Conservation (phyloP, 805 yeast species). For the Candida germanica region DNA sequence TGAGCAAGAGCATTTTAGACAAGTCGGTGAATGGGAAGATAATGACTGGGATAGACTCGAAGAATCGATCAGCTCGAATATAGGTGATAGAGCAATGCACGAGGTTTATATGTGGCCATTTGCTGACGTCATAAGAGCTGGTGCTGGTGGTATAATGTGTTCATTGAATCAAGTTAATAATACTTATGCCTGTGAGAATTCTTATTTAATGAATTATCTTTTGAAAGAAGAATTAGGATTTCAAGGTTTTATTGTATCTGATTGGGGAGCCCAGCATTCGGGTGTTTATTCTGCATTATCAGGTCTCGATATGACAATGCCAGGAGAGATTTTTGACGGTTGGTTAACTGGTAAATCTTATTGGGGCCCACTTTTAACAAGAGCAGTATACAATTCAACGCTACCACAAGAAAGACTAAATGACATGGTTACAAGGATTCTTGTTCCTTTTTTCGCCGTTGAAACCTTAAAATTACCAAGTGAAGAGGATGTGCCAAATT, state of each 20-base stretch:
- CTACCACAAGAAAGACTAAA: conserved; percentile 50
- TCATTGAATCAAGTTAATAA: conserved; percentile 56
- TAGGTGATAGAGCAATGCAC: conserved; percentile 60
- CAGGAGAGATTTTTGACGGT: conserved; percentile 52
- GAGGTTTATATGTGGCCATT: conserved; percentile 66
- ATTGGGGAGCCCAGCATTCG: conserved; percentile 63
- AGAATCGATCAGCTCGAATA: conserved; percentile 48
- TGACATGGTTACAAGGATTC: conserved; percentile 60
- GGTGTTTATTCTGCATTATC: conserved; percentile 56
- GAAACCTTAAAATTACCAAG: conserved; percentile 36
- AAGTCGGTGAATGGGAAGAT: conserved; percentile 47
- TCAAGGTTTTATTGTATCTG: conserved; percentile 65
- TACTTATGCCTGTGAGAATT: conserved; percentile 58
- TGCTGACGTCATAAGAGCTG: conserved; percentile 59
- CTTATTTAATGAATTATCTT: conserved; percentile 50
- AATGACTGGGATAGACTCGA: conserved; percentile 43
- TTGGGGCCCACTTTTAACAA: conserved; percentile 57
- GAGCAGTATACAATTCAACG: conserved; percentile 54
- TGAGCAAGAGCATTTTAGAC: conserved; percentile 62
- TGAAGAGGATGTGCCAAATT: conserved; percentile 47
- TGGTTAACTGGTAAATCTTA: conserved; percentile 52
- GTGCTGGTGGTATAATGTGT: conserved; percentile 62
- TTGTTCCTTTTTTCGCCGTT: conserved; percentile 53
- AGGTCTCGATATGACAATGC: conserved; percentile 68
- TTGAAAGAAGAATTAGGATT: conserved; percentile 62